Conservation (phyloP, 2,329 filamentous ascomycete genomes). For the Xylaria sp. region DNA sequence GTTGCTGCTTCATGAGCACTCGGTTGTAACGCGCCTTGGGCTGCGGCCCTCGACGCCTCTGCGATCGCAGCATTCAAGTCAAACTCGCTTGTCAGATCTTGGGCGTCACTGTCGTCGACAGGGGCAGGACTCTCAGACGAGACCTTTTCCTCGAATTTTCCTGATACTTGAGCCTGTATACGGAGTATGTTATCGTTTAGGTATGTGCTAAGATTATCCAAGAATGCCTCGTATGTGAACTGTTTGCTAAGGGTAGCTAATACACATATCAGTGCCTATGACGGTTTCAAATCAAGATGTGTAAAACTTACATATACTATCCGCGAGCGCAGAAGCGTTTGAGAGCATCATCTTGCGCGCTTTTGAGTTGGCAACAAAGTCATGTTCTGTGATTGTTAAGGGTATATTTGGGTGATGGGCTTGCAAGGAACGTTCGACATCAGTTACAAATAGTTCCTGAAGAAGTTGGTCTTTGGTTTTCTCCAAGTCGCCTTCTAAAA, state of each 20-base stretch:
- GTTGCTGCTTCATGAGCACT: slow-evolving; percentile 35
- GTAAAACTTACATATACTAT: slow-evolving; percentile 46
- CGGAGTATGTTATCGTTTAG: slow-evolving; percentile 49
- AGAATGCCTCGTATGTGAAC: slow-evolving; percentile 51
- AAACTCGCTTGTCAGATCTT: slow-evolving; percentile 44
- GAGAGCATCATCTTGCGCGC: slow-evolving; percentile 48
- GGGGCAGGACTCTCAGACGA: slow-evolving; percentile 39
- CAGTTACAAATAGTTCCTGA: slow-evolving; percentile 47
- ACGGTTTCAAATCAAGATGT: neutral
- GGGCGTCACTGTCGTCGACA: slow-evolving; percentile 38
- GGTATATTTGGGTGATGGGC: slow-evolving; percentile 46
- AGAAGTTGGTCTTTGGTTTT: slow-evolving; percentile 45
- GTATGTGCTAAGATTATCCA: slow-evolving; percentile 49
- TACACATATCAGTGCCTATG: slow-evolving; percentile 33
- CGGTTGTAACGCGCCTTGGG: slow-evolving; percentile 44
- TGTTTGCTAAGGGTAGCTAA: slow-evolving; percentile 46
- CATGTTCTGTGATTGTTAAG: slow-evolving; percentile 43
- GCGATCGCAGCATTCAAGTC: slow-evolving; percentile 50
- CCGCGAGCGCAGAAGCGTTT: slow-evolving; percentile 43
- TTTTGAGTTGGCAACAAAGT: slow-evolving; percentile 47
- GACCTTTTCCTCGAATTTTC: slow-evolving; percentile 41
- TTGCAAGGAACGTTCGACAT: slow-evolving; percentile 45
- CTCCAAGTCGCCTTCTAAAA: slow-evolving; percentile 46
- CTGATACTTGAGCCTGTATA: slow-evolving; percentile 46
- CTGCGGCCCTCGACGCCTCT: slow-evolving; percentile 50